Conservation (phyloP, 2,329 filamentous ascomycete genomes). For the Alternaria hordeiaustralica region DNA sequence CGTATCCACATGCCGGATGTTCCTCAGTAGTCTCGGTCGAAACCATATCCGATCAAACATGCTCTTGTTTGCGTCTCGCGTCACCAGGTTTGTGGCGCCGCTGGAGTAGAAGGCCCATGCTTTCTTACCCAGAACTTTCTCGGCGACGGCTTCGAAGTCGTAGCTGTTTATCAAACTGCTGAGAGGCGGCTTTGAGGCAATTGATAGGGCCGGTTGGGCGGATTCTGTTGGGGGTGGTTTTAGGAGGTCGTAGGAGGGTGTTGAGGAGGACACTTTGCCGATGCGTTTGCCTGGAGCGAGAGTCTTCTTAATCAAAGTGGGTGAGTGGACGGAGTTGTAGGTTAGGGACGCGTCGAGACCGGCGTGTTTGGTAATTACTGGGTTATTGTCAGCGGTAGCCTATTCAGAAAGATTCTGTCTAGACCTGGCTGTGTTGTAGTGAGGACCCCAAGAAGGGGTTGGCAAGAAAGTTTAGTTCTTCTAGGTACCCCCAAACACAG, state of each 20-base stretch:
- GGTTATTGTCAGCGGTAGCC: background rate
- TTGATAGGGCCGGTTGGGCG: background rate
- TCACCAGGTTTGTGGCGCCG: conserved; percentile 58
- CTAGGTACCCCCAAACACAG: too few species aligned
- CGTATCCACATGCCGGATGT: conserved; percentile 39
- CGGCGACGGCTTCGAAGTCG: conserved; percentile 54
- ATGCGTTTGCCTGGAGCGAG: conserved; percentile 42
- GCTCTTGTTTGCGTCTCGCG: conserved; percentile 52
- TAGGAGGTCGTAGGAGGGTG: background rate
- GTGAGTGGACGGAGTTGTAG: conserved; percentile 60
- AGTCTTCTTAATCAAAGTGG: conserved; percentile 43
- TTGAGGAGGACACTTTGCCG: background rate
- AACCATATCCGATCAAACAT: conserved; percentile 56
- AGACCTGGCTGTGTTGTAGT: too few species aligned
- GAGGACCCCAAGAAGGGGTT: too few species aligned
- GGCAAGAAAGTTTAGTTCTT: too few species aligned
- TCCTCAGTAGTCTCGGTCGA: conserved; percentile 54
- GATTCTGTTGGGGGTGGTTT: background rate
- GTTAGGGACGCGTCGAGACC: conserved; percentile 39
- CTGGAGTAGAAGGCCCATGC: conserved; percentile 58
- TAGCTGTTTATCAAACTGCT: conserved; percentile 49
- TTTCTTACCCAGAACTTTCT: conserved; percentile 45
- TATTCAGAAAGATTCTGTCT: too few species aligned
- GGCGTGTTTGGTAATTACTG: conserved; percentile 29
- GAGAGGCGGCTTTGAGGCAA: conserved; percentile 45